These are phyloP conservation scores for Sugiyamaella sp. DNA, from an alignment of 1,139 yeast species.

Conservation along the genomic window DNA sequence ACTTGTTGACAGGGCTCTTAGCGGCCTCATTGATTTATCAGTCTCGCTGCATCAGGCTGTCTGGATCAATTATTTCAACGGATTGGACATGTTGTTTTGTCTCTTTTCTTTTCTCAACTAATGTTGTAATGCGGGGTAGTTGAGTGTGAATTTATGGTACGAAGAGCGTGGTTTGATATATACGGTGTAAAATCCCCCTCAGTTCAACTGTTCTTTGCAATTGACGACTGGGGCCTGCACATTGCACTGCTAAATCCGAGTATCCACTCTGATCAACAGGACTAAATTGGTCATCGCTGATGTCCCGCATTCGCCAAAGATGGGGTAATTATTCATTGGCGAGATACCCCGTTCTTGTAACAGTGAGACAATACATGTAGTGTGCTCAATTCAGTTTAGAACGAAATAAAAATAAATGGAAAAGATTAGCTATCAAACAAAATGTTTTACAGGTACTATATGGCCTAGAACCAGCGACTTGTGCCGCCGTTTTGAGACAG, in stretches of 20 bases:
- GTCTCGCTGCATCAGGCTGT: too few species aligned
- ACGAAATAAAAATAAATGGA: neutral
- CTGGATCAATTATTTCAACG: too few species aligned
- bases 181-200: neutral
- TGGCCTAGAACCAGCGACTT: constrained; percentile 3
- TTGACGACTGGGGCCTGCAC: too few species aligned
- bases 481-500: constrained; percentile 14
- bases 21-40: neutral
- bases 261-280: too few species aligned
- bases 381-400: neutral
- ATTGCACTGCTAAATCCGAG: too few species aligned
- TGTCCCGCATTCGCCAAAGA: too few species aligned
- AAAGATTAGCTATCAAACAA: neutral
- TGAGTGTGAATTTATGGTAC: neutral
- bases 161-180: neutral
- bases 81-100: too few species aligned
- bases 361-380: neutral
- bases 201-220: too few species aligned
- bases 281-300: too few species aligned
- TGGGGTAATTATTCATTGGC: too few species aligned
- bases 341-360: too few species aligned
- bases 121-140: neutral
- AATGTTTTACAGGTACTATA: neutral
- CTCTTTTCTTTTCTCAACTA: neutral
- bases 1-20: neutral